These are phyloP conservation scores for Globisporangium camurandrum DNA, from an alignment of 352 stramenopile genomes.

Conservation along the genomic window DNA sequence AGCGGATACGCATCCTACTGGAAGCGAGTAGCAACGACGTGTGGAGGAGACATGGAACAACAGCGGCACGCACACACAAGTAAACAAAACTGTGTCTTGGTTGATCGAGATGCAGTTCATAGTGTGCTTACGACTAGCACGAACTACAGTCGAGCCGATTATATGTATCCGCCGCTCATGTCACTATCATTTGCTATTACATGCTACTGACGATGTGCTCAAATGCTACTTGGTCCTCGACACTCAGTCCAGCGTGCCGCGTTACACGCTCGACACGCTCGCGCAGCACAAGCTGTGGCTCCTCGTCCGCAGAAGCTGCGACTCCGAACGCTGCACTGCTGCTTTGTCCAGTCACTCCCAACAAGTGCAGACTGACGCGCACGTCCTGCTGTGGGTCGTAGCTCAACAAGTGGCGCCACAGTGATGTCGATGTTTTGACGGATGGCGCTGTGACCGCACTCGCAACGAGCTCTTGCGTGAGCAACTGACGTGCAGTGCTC, in stretches of 20 bases:
- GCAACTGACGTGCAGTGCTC: constrained; percentile 37
- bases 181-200: neutral
- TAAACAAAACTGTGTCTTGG: no score
- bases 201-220: neutral
- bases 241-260: constrained; percentile 21
- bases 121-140: no score
- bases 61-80: constrained; percentile 1
- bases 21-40: neutral
- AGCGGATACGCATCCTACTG: no score
- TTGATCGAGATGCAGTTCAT: no score
- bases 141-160: neutral
- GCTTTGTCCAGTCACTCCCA: no score
- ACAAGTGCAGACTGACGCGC: neutral
- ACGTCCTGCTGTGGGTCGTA: constrained; percentile 18
- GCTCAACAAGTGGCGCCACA: constrained; percentile 51
- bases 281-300: neutral
- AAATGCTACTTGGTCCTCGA: constrained; percentile 23
- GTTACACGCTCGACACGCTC: constrained; percentile 9
- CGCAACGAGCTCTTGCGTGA: constrained; percentile 31
- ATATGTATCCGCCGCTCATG: neutral
- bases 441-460: constrained; percentile 9
- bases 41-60: constrained; percentile 1
- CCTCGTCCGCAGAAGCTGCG: neutral
- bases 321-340: no score
- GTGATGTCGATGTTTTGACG: constrained; percentile 9